Evolutionary conservation across 192 early-diverging fungal genomes (phyloP), one percentile per base, ranked within the genome.

Genomic region (Gaertneriomyces semiglobifer): DNA sequence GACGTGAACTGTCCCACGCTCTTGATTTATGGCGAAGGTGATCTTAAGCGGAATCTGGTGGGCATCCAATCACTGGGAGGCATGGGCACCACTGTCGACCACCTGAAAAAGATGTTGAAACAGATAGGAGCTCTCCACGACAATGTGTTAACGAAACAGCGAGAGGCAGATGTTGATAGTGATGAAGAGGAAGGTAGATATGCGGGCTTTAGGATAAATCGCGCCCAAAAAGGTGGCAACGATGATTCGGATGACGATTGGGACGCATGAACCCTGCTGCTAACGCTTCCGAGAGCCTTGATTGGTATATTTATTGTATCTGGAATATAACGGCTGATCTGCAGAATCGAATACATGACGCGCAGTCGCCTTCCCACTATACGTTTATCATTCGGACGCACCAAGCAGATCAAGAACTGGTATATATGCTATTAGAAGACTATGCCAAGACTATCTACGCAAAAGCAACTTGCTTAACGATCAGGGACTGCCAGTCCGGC

Each of bases 1-100:
- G 96, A 99, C 72, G 57, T 71, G 43, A 80, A 77, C 69, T 54
- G 50, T n/a, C 78, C 78, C 7, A 96, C 96, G 0, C 71, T 99
- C n/a, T 72, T 99, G 53, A 82, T 99, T 54, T 99, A 98, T 74
- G 87, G 86, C 11, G 72, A 91, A 5, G 92, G 94, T 33, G 95
- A 99, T 61, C 78, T 96, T 57, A 84, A 83, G 58, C 76, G 81
- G 20, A 91, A 99, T 72, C 70, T 98, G 33, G 89, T 96, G 10
- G 88, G 93, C 20, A 78, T 93, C 45, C 73, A 84, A 55, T 72
- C 77, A 46, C 85, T 94, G 66, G 93, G 93, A 45, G 94, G 94
- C 39, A 83, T 89, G 79, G 83, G 86, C 38, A 88, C 89, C 64
- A 93, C 83, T 41, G 80, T 83, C 42, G 79, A 86, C 69, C 61